phyloP scores from a whole-genome alignment of 2,329 filamentous ascomycete species.

The Geoglossum cookeanum region DNA sequence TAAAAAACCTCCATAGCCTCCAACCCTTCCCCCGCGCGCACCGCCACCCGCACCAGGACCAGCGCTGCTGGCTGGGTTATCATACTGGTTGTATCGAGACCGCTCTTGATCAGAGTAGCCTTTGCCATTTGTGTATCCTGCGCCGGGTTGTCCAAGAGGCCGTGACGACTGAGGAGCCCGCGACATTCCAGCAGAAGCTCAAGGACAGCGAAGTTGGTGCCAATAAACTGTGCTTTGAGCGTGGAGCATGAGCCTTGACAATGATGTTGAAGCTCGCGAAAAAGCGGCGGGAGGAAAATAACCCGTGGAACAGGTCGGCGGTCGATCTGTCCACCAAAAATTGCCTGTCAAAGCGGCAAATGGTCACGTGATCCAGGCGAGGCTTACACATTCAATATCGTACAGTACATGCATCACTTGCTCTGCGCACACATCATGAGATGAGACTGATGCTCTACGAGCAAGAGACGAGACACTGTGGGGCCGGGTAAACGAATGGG shows the following conservation, averaged over 20 bases:
- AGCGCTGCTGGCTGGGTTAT: neutral
- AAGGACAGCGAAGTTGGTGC: neutral
- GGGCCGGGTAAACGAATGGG: no score
- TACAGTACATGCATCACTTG: no score
- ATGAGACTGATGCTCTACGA: no score
- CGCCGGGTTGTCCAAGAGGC: neutral
- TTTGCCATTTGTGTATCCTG: neutral
- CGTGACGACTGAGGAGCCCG: neutral
- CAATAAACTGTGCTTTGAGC: neutral
- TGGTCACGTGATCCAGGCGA: neutral
- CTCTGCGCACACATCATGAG: no score
- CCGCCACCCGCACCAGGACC: neutral
- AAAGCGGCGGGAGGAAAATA: neutral
- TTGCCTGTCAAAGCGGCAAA: no score
- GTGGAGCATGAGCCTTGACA: neutral
- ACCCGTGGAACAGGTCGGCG: no score
- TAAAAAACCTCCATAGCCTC: conserved; percentile 1
- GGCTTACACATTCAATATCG: no score
- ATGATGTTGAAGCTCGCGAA: neutral
- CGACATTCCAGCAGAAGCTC: neutral
- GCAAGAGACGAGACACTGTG: no score
- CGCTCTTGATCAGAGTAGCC: neutral
- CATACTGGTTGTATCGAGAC: neutral
- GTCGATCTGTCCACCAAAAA: no score
- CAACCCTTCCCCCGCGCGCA: neutral